Conservation (phyloP, 768 basidiomycete genomes). For the Russula sp. region DNA sequence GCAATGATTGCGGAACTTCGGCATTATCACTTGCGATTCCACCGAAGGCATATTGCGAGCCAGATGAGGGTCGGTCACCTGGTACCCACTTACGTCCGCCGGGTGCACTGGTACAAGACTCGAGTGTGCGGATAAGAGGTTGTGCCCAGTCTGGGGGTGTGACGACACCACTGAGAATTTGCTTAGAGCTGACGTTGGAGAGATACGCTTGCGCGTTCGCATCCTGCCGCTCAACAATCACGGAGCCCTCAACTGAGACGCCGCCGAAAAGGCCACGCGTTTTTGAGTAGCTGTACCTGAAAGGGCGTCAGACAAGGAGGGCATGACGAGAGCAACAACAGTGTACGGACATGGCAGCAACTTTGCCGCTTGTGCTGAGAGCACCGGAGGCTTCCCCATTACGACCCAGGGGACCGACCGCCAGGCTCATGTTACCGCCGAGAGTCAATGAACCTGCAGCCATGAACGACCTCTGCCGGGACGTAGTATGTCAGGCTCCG, state of each 20-base stretch:
- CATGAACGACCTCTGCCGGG: slow-evolving; percentile 76
- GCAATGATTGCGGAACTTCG: slow-evolving; percentile 25
- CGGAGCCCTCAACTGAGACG: slow-evolving; percentile 79
- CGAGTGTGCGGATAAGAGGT: slow-evolving; percentile 67
- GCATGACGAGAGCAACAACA: background rate
- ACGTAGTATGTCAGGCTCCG: background rate
- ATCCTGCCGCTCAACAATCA: slow-evolving; percentile 92
- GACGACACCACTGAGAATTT: slow-evolving; percentile 73
- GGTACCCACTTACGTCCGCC: slow-evolving; percentile 62
- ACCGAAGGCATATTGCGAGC: slow-evolving; percentile 51
- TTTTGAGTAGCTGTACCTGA: slow-evolving; percentile 86
- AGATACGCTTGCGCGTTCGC: slow-evolving; percentile 81
- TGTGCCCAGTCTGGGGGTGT: slow-evolving; percentile 74
- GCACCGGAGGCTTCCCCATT: slow-evolving; percentile 91
- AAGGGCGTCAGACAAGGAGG: slow-evolving; percentile 5
- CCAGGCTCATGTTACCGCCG: slow-evolving; percentile 85
- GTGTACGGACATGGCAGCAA: slow-evolving; percentile 76
- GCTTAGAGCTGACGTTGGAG: slow-evolving; percentile 65
- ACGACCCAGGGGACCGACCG: slow-evolving; percentile 88
- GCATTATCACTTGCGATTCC: slow-evolving; percentile 41
- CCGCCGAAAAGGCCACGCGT: slow-evolving; percentile 94
- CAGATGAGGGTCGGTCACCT: slow-evolving; percentile 34
- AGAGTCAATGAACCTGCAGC: slow-evolving; percentile 84
- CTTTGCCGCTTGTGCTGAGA: slow-evolving; percentile 74
- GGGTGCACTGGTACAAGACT: slow-evolving; percentile 64